Evolutionary conservation across 2,329 filamentous ascomycete genomes (phyloP).

Genomic region (Magnaporthiopsis incrustans): DNA sequence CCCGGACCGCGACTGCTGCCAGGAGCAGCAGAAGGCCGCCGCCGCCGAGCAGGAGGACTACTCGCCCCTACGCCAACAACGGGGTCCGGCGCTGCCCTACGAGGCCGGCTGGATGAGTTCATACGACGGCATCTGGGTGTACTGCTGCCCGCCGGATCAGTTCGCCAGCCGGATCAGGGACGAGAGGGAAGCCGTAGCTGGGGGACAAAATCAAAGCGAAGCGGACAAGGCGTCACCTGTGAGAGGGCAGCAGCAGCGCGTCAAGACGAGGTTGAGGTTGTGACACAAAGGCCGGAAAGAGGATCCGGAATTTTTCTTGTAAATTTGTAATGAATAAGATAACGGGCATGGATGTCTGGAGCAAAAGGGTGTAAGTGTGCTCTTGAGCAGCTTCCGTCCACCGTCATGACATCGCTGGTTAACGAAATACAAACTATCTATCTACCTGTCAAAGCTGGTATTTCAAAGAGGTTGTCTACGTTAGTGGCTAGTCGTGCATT

Average conservation of each 20-base stretch:
- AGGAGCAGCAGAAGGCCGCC: too few relatives aligned
- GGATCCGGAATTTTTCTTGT: background rate
- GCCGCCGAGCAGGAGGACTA: background rate
- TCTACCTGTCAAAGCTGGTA: too few relatives aligned
- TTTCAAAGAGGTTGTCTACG: too few relatives aligned
- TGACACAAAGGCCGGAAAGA: background rate
- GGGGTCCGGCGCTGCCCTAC: background rate
- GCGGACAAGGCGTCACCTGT: background rate
- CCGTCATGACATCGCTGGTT: too few relatives aligned
- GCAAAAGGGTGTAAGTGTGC: too few relatives aligned
- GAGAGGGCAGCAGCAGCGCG: background rate
- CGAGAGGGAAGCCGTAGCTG: background rate
- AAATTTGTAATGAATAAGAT: background rate
- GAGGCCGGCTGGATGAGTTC: background rate
- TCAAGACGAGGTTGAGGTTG: background rate
- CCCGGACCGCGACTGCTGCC: background rate
- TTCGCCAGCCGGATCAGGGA: background rate
- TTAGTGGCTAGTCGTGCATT: too few relatives aligned
- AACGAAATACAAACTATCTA: too few relatives aligned
- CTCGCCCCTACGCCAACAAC: background rate
- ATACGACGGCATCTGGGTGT: background rate
- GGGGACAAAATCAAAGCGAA: background rate
- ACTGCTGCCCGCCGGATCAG: conserved; percentile 3
- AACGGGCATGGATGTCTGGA: too few relatives aligned
- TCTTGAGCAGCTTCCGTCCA: too few relatives aligned